phyloP scores from a whole-genome alignment of 305 asterid species.

The Fraxinus paxiana region DNA sequence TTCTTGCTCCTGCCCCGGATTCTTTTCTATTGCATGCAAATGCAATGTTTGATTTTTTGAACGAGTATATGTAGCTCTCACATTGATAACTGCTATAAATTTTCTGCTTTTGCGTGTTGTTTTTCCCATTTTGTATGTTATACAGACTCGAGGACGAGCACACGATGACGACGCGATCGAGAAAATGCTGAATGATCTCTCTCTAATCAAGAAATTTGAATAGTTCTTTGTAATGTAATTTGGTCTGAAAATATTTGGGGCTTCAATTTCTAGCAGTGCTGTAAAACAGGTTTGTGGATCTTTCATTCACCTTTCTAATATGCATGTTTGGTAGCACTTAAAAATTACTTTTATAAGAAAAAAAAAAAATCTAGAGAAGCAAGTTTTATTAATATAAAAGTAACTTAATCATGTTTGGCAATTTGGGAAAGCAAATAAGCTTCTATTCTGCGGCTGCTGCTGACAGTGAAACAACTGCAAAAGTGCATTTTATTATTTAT shows the following conservation, averaged over 20 bases:
- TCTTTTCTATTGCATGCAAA: neutral
- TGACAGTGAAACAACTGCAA: neutral
- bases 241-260: neutral
- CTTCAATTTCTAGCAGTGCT: neutral
- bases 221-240: conserved; percentile 22
- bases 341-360: neutral
- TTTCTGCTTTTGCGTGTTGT: neutral
- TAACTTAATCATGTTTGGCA: neutral
- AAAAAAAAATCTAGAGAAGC: neutral
- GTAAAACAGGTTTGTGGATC: neutral
- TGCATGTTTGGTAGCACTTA: neutral
- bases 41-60: neutral
- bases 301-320: neutral
- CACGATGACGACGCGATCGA: conserved; percentile 80
- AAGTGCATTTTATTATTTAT: neutral
- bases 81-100: neutral
- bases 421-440: neutral
- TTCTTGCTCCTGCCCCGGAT: neutral
- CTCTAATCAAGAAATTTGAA: conserved; percentile 74
- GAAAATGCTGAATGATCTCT: conserved; percentile 75
- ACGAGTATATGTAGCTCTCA: neutral
- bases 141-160: conserved; percentile 72
- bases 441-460: neutral
- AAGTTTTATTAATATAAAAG: neutral
- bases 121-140: neutral